Conservation (phyloP, 805 yeast genomes). For the Wickerhamomyces chambardii region DNA sequence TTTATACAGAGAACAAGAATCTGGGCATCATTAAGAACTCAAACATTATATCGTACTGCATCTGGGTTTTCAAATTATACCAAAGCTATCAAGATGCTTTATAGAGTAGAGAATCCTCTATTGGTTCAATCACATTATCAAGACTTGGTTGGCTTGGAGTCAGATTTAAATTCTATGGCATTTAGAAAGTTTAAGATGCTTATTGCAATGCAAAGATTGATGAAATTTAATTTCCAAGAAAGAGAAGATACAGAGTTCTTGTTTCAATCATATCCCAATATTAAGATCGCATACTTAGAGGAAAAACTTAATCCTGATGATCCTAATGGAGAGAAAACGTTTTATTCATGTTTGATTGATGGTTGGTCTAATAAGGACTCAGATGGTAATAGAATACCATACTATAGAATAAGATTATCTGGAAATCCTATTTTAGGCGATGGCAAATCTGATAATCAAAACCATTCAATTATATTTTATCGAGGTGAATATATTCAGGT, state of each 20-base stretch:
- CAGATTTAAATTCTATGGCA: slow-evolving; percentile 65
- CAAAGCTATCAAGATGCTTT: slow-evolving; percentile 61
- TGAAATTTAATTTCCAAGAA: slow-evolving; percentile 58
- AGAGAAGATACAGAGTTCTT: slow-evolving; percentile 57
- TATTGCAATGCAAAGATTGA: slow-evolving; percentile 82
- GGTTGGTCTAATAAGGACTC: slow-evolving; percentile 45
- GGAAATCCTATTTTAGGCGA: slow-evolving; percentile 96
- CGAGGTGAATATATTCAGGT: slow-evolving; percentile 95
- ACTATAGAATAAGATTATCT: slow-evolving; percentile 62
- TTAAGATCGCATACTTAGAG: slow-evolving; percentile 46
- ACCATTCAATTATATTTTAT: slow-evolving; percentile 75
- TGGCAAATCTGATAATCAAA: slow-evolving; percentile 95
- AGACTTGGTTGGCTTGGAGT: slow-evolving; percentile 48
- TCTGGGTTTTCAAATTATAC: slow-evolving; percentile 79
- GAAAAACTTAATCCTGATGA: slow-evolving; percentile 24
- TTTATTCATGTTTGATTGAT: slow-evolving; percentile 63
- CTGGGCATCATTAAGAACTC: slow-evolving; percentile 83
- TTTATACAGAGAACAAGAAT: slow-evolving; percentile 64
- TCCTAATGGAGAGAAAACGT: slow-evolving; percentile 19
- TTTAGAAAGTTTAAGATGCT: slow-evolving; percentile 71
- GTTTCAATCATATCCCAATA: slow-evolving; percentile 64
- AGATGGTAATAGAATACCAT: slow-evolving; percentile 53
- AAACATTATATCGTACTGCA: slow-evolving; percentile 75
- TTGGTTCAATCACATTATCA: slow-evolving; percentile 33
- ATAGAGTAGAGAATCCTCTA: slow-evolving; percentile 56